Evolutionary conservation across 2,329 filamentous ascomycete species (phyloP).

Genomic region (Cytospora piceae): DNA sequence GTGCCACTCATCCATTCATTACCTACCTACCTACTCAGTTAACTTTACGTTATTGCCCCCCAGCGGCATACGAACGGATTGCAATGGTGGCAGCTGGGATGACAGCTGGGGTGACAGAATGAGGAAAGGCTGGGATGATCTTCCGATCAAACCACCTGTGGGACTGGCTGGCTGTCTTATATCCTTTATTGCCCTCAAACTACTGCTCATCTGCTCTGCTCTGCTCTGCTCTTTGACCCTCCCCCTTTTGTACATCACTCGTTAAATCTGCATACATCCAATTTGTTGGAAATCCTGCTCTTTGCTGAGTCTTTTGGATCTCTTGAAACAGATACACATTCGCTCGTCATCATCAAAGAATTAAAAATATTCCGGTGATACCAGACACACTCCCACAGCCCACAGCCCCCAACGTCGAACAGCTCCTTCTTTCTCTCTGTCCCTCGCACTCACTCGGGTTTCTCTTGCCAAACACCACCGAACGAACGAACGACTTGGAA

Average conservation of each 20-base stretch:
- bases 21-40: no score
- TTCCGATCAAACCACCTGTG: not conserved
- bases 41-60: no score
- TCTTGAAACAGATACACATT: not conserved
- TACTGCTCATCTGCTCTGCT: not conserved
- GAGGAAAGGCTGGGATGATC: not conserved
- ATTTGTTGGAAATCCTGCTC: not conserved
- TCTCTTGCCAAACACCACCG: not conserved
- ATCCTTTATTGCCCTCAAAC: not conserved
- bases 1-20: not conserved
- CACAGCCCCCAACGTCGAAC: not conserved
- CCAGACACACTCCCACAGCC: not conserved
- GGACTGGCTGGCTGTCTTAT: not conserved
- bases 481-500: not conserved
- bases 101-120: not conserved
- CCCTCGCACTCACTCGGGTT: not conserved
- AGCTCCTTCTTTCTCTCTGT: not conserved
- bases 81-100: not conserved
- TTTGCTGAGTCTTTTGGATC: not conserved
- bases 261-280: not conserved
- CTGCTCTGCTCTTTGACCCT: not conserved
- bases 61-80: slow-evolving; percentile 1
- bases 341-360: not conserved
- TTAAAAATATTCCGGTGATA: not conserved
- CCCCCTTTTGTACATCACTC: not conserved